Conservation (phyloP, 2,329 filamentous ascomycete genomes). For the Zasmidium angulare region DNA sequence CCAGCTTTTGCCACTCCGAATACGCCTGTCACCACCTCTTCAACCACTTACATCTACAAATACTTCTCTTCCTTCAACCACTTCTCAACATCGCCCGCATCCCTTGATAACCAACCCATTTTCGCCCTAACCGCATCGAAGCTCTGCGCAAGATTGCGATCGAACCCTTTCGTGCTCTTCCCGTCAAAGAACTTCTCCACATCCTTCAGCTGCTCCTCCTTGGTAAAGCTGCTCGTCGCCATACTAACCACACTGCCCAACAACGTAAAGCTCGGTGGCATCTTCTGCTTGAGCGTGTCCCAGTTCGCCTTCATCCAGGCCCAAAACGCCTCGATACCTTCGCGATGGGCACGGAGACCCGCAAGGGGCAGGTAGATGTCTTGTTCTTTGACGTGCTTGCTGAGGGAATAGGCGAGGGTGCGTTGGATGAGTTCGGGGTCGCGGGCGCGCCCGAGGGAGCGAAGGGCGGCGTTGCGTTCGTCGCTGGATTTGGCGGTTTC, state of each 20-base stretch:
- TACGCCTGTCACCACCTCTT: background rate
- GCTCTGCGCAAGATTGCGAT: conserved; percentile 86
- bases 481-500: conserved; percentile 73
- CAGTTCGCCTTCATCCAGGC: conserved; percentile 83
- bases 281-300: conserved; percentile 75
- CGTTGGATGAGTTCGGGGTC: conserved; percentile 77
- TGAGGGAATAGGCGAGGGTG: conserved; percentile 72
- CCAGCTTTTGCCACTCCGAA: background rate
- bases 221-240: conserved; percentile 77
- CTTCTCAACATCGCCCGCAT: conserved; percentile 70
- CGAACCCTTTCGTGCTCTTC: conserved; percentile 84
- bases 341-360: conserved; percentile 72
- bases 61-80: conserved; percentile 71
- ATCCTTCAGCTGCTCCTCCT: conserved; percentile 69
- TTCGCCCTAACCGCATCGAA: conserved; percentile 82
- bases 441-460: conserved; percentile 75
- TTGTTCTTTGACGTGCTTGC: conserved; percentile 85
- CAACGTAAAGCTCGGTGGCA: conserved; percentile 85
- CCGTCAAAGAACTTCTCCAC: conserved; percentile 78
- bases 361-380: conserved; percentile 88
- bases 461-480: conserved; percentile 88
- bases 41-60: conserved; percentile 33
- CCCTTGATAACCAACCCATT: conserved; percentile 75
- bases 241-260: conserved; percentile 81
- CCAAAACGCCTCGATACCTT: conserved; percentile 79